Conservation (phyloP, 768 basidiomycete species). For the Paxillus ammoniavirescens region DNA sequence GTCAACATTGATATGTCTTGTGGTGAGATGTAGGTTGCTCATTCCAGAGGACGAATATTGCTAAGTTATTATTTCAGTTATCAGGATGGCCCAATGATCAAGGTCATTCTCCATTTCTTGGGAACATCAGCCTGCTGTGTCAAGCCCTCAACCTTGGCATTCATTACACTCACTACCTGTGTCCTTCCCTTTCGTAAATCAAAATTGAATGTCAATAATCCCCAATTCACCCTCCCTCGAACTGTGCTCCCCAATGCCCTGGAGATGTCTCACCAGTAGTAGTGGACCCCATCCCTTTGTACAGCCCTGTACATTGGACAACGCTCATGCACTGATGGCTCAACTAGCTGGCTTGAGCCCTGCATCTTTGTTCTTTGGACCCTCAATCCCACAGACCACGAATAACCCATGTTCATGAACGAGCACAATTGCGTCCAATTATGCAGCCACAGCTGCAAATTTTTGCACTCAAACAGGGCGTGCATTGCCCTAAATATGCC, state of each 20-base stretch:
- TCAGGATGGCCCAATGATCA: slow-evolving; percentile 20
- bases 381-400: slow-evolving; percentile 31
- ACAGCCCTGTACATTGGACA: too few relatives aligned
- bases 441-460: slow-evolving; percentile 4
- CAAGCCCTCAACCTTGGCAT: too few relatives aligned
- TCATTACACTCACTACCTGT: too few relatives aligned
- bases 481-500: too few relatives aligned
- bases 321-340: slow-evolving; percentile 41
- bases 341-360: slow-evolving; percentile 53
- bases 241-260: too few relatives aligned
- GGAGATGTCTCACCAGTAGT: too few relatives aligned
- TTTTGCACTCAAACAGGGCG: slow-evolving; percentile 12
- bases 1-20: slow-evolving; percentile 49
- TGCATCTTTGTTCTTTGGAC: slow-evolving; percentile 70
- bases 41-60: not conserved
- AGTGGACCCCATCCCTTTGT: too few relatives aligned
- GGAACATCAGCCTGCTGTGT: too few relatives aligned
- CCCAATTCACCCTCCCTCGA: too few relatives aligned
- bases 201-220: too few relatives aligned
- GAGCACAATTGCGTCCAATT: slow-evolving; percentile 16
- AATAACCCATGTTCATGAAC: slow-evolving; percentile 23
- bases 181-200: too few relatives aligned
- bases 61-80: slow-evolving; percentile 18
- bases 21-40: slow-evolving; percentile 38
- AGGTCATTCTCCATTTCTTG: slow-evolving; percentile 33